Evolutionary conservation across 768 basidiomycete genomes (phyloP).

Genomic region (Boletus sensibilis): DNA sequence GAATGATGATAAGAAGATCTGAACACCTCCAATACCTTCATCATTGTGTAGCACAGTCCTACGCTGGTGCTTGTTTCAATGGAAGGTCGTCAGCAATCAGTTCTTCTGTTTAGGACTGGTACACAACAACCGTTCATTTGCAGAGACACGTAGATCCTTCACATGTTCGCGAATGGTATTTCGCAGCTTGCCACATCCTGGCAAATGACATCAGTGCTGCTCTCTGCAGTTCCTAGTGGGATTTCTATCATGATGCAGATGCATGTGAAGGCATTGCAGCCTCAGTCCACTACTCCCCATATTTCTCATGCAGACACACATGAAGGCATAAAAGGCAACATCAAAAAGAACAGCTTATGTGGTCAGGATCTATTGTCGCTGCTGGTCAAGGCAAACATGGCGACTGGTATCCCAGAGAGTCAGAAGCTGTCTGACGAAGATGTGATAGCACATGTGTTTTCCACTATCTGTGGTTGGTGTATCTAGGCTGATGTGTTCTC

Average conservation of each 20-base stretch:
- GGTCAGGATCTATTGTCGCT: no score
- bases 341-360: conserved; percentile 41
- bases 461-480: no score
- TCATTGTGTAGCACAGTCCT: no score
- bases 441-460: conserved; percentile 48
- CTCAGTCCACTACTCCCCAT: conserved; percentile 52
- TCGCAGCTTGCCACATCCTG: conserved; percentile 25
- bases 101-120: conserved; percentile 47
- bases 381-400: no score
- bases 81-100: conserved; percentile 51
- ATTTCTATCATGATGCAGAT: conserved; percentile 57
- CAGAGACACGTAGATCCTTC: conserved; percentile 24
- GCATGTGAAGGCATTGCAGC: conserved; percentile 59
- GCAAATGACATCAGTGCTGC: conserved; percentile 20
- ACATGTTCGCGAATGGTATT: conserved; percentile 23
- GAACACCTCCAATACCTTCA: no score
- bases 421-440: conserved; percentile 52
- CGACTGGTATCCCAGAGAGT: no score
- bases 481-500: not conserved
- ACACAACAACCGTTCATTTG: conserved; percentile 30
- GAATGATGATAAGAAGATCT: no score
- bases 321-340: conserved; percentile 21
- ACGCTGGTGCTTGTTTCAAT: conserved; percentile 40
- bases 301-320: conserved; percentile 56
- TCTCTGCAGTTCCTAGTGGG: conserved; percentile 38